These are phyloP conservation scores for Microstegium vimineum DNA, from an alignment of 176 grass and related monocot species.

Conservation along the genomic window DNA sequence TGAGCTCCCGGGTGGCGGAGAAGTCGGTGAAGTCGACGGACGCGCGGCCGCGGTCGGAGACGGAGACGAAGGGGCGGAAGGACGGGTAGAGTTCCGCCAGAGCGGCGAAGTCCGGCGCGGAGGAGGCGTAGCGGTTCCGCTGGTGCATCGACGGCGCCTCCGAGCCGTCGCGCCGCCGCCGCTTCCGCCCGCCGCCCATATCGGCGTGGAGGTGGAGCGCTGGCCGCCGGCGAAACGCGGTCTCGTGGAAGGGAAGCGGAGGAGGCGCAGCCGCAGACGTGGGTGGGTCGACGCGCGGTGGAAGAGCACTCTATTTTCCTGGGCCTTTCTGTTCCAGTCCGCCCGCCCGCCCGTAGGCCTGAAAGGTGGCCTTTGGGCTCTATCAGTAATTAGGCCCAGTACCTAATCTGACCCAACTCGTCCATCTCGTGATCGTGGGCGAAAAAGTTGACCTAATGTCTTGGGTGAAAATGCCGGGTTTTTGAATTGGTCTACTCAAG, in stretches of 20 bases:
- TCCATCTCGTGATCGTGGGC: too few relatives aligned
- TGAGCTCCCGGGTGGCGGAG: slow-evolving; percentile 71
- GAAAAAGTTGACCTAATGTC: too few relatives aligned
- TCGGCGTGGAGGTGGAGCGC: neutral
- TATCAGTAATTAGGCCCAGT: neutral
- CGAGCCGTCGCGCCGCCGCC: slow-evolving; percentile 36
- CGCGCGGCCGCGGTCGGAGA: slow-evolving; percentile 33
- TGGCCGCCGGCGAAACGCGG: neutral
- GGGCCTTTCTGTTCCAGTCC: neutral
- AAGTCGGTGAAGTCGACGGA: slow-evolving; percentile 62
- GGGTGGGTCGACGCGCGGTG: neutral
- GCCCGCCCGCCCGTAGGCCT: neutral
- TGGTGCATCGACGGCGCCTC: slow-evolving; percentile 54
- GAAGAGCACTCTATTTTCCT: neutral
- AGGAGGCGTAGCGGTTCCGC: slow-evolving; percentile 68
- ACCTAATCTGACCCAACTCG: neutral
- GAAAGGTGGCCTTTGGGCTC: neutral
- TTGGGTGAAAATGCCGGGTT: too few relatives aligned
- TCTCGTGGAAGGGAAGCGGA: neutral
- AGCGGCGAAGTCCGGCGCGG: slow-evolving; percentile 69
- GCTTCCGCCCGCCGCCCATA: slow-evolving; percentile 41
- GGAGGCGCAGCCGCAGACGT: neutral
- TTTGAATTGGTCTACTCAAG: too few relatives aligned
- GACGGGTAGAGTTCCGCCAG: slow-evolving; percentile 82
- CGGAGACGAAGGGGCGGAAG: slow-evolving; percentile 62